Evolutionary conservation across 495 filamentous ascomycete genomes (phyloP).

Genomic region (Daldinia caldariorum): DNA sequence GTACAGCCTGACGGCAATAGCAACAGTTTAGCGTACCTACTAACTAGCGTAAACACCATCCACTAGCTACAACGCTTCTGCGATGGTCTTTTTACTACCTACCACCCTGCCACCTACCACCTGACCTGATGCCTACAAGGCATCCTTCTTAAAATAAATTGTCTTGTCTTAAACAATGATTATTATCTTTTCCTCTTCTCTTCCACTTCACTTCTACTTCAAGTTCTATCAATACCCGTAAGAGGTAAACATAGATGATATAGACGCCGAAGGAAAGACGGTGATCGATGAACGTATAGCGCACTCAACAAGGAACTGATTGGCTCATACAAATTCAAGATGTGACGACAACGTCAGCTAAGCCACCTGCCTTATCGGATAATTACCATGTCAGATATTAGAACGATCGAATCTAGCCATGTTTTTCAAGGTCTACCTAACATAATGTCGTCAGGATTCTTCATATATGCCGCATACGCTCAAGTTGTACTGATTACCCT

Average conservation of each 20-base stretch:
- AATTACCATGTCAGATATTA: neutral
- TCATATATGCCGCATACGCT: no score
- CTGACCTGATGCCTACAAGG: no score
- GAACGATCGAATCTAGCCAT: neutral
- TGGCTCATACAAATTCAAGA: constrained; percentile 15
- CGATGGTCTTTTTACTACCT: neutral
- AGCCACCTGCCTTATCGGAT: neutral
- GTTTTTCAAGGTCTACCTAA: neutral
- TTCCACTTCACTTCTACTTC: neutral
- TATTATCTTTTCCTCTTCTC: no score
- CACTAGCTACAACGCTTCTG: neutral
- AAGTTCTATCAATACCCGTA: neutral
- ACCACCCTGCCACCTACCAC: no score
- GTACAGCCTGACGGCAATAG: no score
- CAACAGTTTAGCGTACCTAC: neutral
- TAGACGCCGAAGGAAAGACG: no score
- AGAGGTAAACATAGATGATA: no score
- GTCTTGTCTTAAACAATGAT: no score
- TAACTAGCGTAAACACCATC: neutral
- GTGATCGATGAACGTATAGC: no score
- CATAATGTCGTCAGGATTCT: no score
- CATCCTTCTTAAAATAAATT: neutral
- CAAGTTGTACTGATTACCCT: no score
- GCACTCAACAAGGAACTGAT: neutral
- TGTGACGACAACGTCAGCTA: neutral